Evolutionary conservation across 192 early-diverging fungal genomes (phyloP).

Genomic region (Geranomyces variabilis): DNA sequence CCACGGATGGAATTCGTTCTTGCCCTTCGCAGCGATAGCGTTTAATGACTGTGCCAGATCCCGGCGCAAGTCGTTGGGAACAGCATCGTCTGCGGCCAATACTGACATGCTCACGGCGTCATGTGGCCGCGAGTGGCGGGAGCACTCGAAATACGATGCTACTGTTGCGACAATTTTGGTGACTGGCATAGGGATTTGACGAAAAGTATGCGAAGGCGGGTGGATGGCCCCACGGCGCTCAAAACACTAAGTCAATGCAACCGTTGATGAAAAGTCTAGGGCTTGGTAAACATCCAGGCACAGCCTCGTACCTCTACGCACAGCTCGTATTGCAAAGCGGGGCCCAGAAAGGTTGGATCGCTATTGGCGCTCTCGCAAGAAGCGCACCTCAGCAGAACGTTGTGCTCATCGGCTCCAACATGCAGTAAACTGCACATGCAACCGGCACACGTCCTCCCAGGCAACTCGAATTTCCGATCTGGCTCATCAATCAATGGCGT

Average conservation of each 20-base stretch:
- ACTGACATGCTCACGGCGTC: neutral
- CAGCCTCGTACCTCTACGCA: neutral
- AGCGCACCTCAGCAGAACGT: no score
- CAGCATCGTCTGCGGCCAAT: constrained; percentile 3
- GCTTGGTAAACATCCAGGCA: neutral
- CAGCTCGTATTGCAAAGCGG: neutral
- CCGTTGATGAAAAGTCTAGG: neutral
- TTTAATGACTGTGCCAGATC: neutral
- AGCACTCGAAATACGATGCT: neutral
- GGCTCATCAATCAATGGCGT: no score
- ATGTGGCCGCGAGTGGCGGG: neutral
- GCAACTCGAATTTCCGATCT: no score
- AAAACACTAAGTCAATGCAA: neutral
- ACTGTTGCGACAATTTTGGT: neutral
- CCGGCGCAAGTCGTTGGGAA: neutral
- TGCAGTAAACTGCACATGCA: no score
- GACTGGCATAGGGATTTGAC: neutral
- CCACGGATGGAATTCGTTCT: constrained; percentile 7
- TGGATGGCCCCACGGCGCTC: neutral
- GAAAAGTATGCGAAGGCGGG: constrained; percentile 1
- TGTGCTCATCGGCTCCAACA: no score
- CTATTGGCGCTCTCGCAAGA: no score
- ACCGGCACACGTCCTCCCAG: no score
- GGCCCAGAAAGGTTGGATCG: no score
- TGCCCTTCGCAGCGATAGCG: neutral